phyloP scores from a whole-genome alignment of 768 basidiomycete genomes.

The Mycena epipterygia region DNA sequence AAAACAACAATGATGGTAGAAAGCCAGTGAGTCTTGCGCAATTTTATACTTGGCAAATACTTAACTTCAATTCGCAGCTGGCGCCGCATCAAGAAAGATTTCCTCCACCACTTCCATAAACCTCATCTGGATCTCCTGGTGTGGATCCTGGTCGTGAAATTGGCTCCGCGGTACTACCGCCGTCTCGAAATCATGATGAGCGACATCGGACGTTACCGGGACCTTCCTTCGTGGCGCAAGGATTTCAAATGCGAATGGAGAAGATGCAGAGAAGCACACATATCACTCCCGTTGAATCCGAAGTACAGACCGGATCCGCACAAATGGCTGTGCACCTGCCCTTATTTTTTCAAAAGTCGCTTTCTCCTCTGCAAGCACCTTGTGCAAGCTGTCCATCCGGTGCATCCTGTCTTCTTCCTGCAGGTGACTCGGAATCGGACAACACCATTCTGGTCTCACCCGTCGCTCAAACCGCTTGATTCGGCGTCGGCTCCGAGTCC shows the following conservation, averaged over 20 bases:
- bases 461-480: background rate
- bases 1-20: slow-evolving; percentile 48
- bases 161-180: slow-evolving; percentile 22
- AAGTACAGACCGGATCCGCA: slow-evolving; percentile 31
- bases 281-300: slow-evolving; percentile 22
- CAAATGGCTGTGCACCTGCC: slow-evolving; percentile 35
- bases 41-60: slow-evolving; percentile 4
- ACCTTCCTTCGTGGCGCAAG: slow-evolving; percentile 36
- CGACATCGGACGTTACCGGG: slow-evolving; percentile 10
- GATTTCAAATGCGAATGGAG: slow-evolving; percentile 32
- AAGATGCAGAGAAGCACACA: slow-evolving; percentile 16
- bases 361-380: slow-evolving; percentile 42
- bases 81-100: slow-evolving; percentile 48
- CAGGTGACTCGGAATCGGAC: slow-evolving; percentile 30
- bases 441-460: slow-evolving; percentile 37
- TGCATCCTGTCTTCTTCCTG: slow-evolving; percentile 35
- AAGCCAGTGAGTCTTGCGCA: slow-evolving; percentile 37
- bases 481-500: background rate
- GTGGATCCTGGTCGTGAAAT: slow-evolving; percentile 24
- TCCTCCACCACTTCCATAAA: slow-evolving; percentile 36
- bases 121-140: slow-evolving; percentile 29
- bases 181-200: slow-evolving; percentile 16
- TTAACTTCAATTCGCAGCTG: slow-evolving; percentile 38
- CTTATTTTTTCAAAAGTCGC: slow-evolving; percentile 26
- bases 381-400: slow-evolving; percentile 30